phyloP scores from a whole-genome alignment of 306 rosid species.

The Astragalus glycyphyllos region DNA sequence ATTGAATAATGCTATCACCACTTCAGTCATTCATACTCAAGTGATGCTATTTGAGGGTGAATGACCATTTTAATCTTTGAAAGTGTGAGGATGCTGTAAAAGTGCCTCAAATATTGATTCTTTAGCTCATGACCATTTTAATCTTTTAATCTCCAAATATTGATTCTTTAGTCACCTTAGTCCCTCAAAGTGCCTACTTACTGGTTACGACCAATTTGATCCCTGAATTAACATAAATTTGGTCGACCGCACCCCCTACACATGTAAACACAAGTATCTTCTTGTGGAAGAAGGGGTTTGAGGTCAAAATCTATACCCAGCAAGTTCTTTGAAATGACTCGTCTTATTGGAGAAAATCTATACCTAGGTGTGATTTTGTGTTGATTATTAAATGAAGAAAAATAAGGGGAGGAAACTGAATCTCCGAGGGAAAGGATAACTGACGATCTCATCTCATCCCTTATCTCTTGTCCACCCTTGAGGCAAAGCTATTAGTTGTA shows the following conservation, averaged over 20 bases:
- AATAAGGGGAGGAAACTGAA: slow-evolving; percentile 11
- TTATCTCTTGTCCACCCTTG: slow-evolving; percentile 4
- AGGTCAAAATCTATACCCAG: not conserved
- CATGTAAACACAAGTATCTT: not conserved
- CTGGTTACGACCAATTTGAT: too few species aligned
- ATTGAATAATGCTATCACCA: slow-evolving; percentile 19
- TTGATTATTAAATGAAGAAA: slow-evolving; percentile 21
- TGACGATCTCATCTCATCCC: not conserved
- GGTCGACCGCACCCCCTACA: not conserved
- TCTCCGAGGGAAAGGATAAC: slow-evolving; percentile 12
- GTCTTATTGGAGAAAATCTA: slow-evolving; percentile 19
- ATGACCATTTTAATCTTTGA: too few species aligned
- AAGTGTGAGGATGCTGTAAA: too few species aligned
- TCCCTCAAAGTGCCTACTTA: too few species aligned
- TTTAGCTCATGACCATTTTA: too few species aligned
- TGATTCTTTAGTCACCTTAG: too few species aligned
- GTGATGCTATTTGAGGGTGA: too few species aligned
- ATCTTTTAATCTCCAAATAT: too few species aligned
- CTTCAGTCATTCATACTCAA: slow-evolving; percentile 26
- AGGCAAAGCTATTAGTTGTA: slow-evolving; percentile 14
- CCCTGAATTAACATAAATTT: too few species aligned
- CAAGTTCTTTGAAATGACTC: slow-evolving; percentile 5
- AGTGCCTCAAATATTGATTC: too few species aligned
- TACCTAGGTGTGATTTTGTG: slow-evolving; percentile 3
- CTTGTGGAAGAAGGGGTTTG: not conserved